Evolutionary conservation across 208 protist genomes (phyloP).

Genomic region (Vickermania ingenoplastis): DNA sequence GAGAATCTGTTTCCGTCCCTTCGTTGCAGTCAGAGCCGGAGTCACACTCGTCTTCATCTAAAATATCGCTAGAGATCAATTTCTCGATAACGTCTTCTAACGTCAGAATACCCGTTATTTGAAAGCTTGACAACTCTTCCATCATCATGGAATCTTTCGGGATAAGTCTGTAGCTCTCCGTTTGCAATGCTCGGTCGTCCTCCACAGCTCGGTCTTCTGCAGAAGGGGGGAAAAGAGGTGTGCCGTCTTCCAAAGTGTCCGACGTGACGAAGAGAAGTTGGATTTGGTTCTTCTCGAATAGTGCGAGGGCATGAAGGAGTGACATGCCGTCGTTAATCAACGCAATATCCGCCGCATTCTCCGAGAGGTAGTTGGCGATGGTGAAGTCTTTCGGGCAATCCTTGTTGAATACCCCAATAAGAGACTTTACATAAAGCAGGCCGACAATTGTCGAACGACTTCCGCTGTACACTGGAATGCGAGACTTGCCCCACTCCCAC

Average conservation of each 20-base stretch:
- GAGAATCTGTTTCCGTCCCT: background rate
- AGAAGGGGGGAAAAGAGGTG: background rate
- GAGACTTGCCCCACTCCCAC: constrained; percentile 66
- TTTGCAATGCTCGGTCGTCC: background rate
- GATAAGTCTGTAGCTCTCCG: background rate
- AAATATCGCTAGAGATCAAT: constrained; percentile 61
- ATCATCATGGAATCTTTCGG: background rate
- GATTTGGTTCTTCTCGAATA: constrained; percentile 40
- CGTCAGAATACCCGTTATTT: constrained; percentile 55
- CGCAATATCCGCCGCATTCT: constrained; percentile 46
- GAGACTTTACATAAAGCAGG: constrained; percentile 65
- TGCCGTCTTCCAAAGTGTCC: background rate
- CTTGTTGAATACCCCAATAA: constrained; percentile 34
- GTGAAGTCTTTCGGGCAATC: constrained; percentile 22
- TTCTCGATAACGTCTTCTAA: constrained; percentile 76
- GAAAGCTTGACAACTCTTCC: background rate
- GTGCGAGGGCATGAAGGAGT: constrained; percentile 39
- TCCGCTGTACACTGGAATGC: constrained; percentile 52
- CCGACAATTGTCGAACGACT: constrained; percentile 38
- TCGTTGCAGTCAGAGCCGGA: background rate
- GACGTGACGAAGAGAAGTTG: constrained; percentile 59
- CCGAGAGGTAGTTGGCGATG: constrained; percentile 37
- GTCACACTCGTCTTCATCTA: constrained; percentile 66
- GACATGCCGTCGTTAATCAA: constrained; percentile 27
- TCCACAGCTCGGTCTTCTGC: background rate